Conservation (phyloP, 1,139 yeast genomes). For the Magnusiomyces tetraspermus region DNA sequence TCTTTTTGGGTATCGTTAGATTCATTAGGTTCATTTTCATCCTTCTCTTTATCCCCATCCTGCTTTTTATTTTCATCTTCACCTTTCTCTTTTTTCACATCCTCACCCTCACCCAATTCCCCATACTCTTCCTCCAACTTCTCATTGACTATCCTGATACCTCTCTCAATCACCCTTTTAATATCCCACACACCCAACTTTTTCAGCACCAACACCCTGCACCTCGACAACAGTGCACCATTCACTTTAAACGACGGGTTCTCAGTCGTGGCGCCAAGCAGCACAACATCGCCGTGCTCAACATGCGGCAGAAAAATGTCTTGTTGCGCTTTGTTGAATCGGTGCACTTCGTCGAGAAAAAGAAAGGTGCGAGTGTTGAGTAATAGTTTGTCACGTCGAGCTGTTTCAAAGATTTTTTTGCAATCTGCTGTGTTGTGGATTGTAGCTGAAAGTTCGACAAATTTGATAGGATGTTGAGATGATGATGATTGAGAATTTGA, state of each 20-base stretch:
- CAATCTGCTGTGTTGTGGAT: conserved; percentile 63
- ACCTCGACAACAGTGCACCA: conserved; percentile 78
- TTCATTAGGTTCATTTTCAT: conserved; percentile 35
- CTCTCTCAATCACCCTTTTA: conserved; percentile 50
- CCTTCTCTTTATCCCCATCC: neutral
- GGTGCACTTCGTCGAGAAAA: conserved; percentile 86
- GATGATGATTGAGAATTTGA: conserved; percentile 12
- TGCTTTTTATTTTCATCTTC: neutral
- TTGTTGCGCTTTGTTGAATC: conserved; percentile 85
- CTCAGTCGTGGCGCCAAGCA: conserved; percentile 92
- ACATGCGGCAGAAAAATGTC: conserved; percentile 51
- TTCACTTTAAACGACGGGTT: conserved; percentile 89
- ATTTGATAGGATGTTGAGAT: conserved; percentile 36
- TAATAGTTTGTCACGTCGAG: conserved; percentile 55
- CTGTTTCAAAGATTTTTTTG: conserved; percentile 61
- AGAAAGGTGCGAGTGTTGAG: conserved; percentile 66
- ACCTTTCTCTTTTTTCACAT: neutral
- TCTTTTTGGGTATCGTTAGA: conserved; percentile 27
- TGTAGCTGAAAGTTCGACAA: conserved; percentile 84
- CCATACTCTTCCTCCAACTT: conserved; percentile 37
- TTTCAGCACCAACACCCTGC: conserved; percentile 76
- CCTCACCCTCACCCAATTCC: too few species aligned
- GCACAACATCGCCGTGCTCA: conserved; percentile 35
- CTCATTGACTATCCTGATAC: conserved; percentile 51
- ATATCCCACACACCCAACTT: conserved; percentile 51